phyloP scores from a whole-genome alignment of 306 rosid species.

The Prunus padus region DNA sequence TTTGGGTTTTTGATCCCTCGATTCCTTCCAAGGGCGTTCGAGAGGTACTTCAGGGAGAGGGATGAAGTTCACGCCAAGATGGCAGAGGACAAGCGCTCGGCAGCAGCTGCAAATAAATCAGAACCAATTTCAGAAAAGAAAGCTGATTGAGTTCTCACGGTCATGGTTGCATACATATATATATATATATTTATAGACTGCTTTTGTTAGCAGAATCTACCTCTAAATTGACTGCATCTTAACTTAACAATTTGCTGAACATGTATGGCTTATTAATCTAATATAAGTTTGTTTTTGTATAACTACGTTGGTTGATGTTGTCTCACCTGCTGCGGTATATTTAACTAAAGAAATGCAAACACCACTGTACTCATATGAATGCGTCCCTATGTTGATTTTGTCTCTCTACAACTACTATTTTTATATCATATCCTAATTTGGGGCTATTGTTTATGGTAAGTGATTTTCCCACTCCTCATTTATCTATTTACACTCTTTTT shows the following conservation, averaged over 20 bases:
- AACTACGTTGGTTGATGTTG: not conserved
- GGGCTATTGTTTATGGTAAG: too few relatives aligned
- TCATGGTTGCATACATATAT: not conserved
- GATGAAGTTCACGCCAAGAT: slow-evolving; percentile 54
- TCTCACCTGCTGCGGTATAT: not conserved
- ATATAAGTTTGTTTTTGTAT: not conserved
- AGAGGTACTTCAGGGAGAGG: slow-evolving; percentile 59
- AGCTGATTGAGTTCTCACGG: slow-evolving; percentile 18
- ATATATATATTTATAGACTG: not conserved
- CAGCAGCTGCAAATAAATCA: not conserved
- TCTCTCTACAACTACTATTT: too few relatives aligned
- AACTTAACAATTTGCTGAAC: not conserved
- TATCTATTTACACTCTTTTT: too few relatives aligned
- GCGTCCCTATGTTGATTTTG: too few relatives aligned
- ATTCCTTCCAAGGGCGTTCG: slow-evolving; percentile 81
- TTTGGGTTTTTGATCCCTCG: slow-evolving; percentile 68
- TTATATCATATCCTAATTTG: too few relatives aligned
- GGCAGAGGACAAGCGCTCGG: slow-evolving; percentile 55
- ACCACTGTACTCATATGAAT: too few relatives aligned
- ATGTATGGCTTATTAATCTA: not conserved
- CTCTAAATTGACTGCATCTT: not conserved
- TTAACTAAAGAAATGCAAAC: not conserved
- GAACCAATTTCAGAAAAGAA: slow-evolving; percentile 25
- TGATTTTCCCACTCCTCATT: too few relatives aligned
- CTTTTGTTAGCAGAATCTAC: not conserved